These are phyloP conservation scores for Malus asiatica DNA, from an alignment of 306 rosid genomes.

Conservation along the genomic window DNA sequence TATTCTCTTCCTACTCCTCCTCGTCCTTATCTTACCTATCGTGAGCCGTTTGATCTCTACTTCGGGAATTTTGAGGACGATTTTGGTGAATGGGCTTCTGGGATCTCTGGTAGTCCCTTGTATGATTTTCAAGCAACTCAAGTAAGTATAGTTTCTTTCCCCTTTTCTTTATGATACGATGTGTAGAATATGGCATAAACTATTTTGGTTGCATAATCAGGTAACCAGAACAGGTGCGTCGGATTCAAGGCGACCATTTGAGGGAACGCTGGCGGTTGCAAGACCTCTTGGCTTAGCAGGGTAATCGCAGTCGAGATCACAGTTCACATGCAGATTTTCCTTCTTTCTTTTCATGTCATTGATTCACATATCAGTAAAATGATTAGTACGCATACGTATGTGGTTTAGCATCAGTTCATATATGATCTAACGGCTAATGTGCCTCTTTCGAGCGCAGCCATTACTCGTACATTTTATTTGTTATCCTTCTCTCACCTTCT, in stretches of 20 bases:
- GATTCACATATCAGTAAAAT: neutral
- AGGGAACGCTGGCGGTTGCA: constrained; percentile 16
- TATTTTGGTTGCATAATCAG: constrained; percentile 24
- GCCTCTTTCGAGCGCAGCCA: neutral
- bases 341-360: neutral
- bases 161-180: neutral
- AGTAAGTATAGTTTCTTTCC: constrained; percentile 21
- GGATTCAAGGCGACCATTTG: constrained; percentile 17
- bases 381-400: neutral
- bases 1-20: neutral
- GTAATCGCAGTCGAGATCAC: constrained; percentile 21
- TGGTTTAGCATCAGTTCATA: neutral
- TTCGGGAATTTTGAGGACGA: neutral
- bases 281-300: constrained; percentile 17
- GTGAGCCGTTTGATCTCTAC: neutral
- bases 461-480: neutral
- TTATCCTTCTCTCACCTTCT: neutral
- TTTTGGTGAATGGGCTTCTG: constrained; percentile 16
- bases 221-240: constrained; percentile 27
- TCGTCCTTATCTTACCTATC: neutral
- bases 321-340: neutral
- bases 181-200: neutral
- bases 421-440: neutral
- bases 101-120: constrained; percentile 19
- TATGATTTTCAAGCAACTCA: constrained; percentile 19